Evolutionary conservation across 176 grass and related monocot species (phyloP), one percentile per base, ranked within the genome.

Genomic region (Dendrocalamus sinicus): DNA sequence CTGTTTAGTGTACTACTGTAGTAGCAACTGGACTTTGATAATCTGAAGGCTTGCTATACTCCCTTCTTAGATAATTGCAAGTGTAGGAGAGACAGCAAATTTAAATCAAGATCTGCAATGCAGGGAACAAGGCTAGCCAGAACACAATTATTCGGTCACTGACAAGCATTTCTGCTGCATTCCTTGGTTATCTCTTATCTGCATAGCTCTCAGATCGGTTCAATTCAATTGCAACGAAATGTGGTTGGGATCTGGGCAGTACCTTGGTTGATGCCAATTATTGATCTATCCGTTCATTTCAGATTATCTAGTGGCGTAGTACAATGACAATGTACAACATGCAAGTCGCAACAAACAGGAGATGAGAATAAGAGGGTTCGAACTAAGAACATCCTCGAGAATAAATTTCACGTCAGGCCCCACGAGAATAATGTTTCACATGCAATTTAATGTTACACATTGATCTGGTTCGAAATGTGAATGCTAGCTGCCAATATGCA

Each of bases 181-280:
- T 9, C 60, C 60, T 4, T 48, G 60, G 24, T 20, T 22, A 7
- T 20, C 16, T 20, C 54, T 57, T 57, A 57, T 57, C 54, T 57
- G 54, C 43, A 66, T 19, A 67, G 43, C 26, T 80, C 62, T 35
- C 32, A 67, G 22, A 9, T 22, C 12, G 9, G 9, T 28, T 72
- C 23, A 50, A 80, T 53, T 72, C 39, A 62, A 24, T 62, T 63
- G 58, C 28, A 23, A 22, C 17, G 44, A 79, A 72, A 86, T 79
- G 84, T 72, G 45, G 67, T 86, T 72, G 76, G 47, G 84, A 72
- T 79, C 53, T 35, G 58, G 71, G 19, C 46, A 44, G 4, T 65
- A 1, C 11, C 3, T 17, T 24, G n/a, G 30, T 50, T 84, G 39
- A 62, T 51, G 45, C 46, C 72, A 75, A 76, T 84, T 23, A 66